Conservation (phyloP, 2,329 filamentous ascomycete genomes). For the Epichloe baconii region DNA sequence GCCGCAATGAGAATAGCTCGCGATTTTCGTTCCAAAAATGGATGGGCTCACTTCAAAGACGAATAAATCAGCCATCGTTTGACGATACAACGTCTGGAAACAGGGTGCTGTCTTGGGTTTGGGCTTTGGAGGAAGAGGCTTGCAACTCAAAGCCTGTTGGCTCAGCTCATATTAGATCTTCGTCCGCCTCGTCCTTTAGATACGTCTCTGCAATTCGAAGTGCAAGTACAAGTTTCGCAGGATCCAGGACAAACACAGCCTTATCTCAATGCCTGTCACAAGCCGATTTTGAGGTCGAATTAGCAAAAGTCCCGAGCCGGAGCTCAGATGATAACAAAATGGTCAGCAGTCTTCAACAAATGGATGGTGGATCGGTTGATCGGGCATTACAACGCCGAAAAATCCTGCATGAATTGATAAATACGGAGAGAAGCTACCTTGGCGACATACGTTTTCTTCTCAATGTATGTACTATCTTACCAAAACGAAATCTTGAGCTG, state of each 20-base stretch:
- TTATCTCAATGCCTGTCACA: conserved; percentile 42
- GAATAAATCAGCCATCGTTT: conserved; percentile 28
- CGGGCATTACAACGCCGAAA: conserved; percentile 64
- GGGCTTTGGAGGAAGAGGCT: not conserved
- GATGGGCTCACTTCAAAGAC: conserved; percentile 56
- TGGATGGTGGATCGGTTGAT: conserved; percentile 58
- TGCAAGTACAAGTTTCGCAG: conserved; percentile 64
- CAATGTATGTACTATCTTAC: conserved; percentile 45
- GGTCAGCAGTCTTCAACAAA: conserved; percentile 35
- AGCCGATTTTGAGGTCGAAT: conserved; percentile 49
- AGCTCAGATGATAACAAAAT: conserved; percentile 53
- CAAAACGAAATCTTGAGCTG: conserved; percentile 1
- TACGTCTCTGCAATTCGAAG: conserved; percentile 75
- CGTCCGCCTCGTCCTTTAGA: conserved; percentile 61
- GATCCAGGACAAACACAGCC: conserved; percentile 39
- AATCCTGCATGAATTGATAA: conserved; percentile 73
- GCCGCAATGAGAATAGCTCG: conserved; percentile 4
- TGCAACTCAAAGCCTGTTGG: not conserved
- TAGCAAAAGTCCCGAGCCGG: conserved; percentile 45
- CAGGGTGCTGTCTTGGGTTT: conserved; percentile 3
- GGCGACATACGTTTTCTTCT: conserved; percentile 75
- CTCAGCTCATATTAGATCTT: conserved; percentile 15
- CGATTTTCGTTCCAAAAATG: conserved; percentile 52
- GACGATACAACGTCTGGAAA: conserved; percentile 1
- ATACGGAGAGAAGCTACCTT: conserved; percentile 80